A percentile compares a stretch with the other conserved stretches of the same genome.
Evolutionary conservation across 2,329 filamentous ascomycete species (phyloP).

Genomic region (Venturiaceae sp.): DNA sequence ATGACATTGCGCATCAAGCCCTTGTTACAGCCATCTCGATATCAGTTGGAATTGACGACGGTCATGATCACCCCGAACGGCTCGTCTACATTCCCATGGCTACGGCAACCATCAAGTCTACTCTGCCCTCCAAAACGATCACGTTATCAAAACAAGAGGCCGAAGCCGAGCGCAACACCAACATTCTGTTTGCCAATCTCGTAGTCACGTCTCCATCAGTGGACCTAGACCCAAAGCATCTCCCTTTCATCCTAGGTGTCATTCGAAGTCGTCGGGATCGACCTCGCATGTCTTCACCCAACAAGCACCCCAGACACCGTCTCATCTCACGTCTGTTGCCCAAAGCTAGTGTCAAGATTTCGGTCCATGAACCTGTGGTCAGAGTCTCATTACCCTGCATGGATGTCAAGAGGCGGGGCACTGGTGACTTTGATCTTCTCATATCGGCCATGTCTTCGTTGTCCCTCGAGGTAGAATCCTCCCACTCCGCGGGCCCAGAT

Average conservation of each 20-base stretch:
- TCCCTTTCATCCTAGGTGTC: slow-evolving; percentile 75
- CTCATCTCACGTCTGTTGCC: slow-evolving; percentile 85
- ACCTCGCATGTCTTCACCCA: slow-evolving; percentile 13
- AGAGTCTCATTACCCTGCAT: slow-evolving; percentile 80
- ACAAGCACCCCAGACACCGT: slow-evolving; percentile 25
- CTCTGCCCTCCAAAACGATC: slow-evolving; percentile 86
- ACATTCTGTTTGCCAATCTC: slow-evolving; percentile 92
- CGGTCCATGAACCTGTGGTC: slow-evolving; percentile 90
- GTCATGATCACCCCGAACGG: slow-evolving; percentile 74
- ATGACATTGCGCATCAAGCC: slow-evolving; percentile 91
- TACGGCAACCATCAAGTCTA: slow-evolving; percentile 89
- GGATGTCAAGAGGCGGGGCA: slow-evolving; percentile 42
- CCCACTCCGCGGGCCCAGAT: slow-evolving; percentile 78
- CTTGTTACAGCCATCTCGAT: slow-evolving; percentile 86
- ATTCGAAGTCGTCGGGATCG: slow-evolving; percentile 39
- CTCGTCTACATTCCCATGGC: slow-evolving; percentile 95
- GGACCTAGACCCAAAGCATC: slow-evolving; percentile 83
- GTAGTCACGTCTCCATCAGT: slow-evolving; percentile 93
- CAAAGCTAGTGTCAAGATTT: slow-evolving; percentile 90
- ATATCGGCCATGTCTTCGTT: slow-evolving; percentile 93
- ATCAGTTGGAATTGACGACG: slow-evolving; percentile 83
- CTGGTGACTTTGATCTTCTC: slow-evolving; percentile 85
- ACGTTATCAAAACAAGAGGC: slow-evolving; percentile 62
- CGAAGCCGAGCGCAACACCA: slow-evolving; percentile 80
- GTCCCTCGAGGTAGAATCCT: slow-evolving; percentile 87